Evolutionary conservation across 352 stramenopile species (phyloP).

Genomic region (Phytophthora syringae): DNA sequence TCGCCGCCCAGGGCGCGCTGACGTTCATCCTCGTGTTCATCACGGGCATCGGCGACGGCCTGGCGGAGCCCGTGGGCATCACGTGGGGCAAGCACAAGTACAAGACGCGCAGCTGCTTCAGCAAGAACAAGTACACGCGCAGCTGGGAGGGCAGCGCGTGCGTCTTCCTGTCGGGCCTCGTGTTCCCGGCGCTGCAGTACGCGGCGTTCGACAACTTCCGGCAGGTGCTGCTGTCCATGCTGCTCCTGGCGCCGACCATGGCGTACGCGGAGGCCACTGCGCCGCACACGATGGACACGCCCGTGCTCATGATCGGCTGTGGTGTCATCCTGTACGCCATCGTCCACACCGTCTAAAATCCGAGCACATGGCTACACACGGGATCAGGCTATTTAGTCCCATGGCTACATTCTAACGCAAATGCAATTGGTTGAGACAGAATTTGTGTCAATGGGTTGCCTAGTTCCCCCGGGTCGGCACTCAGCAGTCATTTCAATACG

Average conservation of each 20-base stretch:
- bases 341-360: constrained; percentile 46
- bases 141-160: constrained; percentile 85
- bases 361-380: no score
- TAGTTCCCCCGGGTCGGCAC: no score
- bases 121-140: constrained; percentile 85
- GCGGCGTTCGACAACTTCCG: constrained; percentile 80
- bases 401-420: constrained; percentile 9
- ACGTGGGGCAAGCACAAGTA: constrained; percentile 87
- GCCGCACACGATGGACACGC: constrained; percentile 88
- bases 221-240: constrained; percentile 79
- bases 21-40: constrained; percentile 81
- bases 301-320: constrained; percentile 83
- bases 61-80: constrained; percentile 82
- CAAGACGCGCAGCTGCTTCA: constrained; percentile 85
- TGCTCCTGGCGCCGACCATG: constrained; percentile 81
- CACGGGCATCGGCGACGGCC: constrained; percentile 78
- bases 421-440: constrained; percentile 29
- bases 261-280: constrained; percentile 85
- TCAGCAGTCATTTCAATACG: no score
- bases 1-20: constrained; percentile 54
- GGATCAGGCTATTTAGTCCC: background rate
- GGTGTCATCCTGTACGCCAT: constrained; percentile 77
- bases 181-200: constrained; percentile 82
- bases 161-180: constrained; percentile 79
- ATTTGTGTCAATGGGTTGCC: no score